phyloP scores from a whole-genome alignment of 176 grass and related monocot species.

The Bonia amplexicaulis region DNA sequence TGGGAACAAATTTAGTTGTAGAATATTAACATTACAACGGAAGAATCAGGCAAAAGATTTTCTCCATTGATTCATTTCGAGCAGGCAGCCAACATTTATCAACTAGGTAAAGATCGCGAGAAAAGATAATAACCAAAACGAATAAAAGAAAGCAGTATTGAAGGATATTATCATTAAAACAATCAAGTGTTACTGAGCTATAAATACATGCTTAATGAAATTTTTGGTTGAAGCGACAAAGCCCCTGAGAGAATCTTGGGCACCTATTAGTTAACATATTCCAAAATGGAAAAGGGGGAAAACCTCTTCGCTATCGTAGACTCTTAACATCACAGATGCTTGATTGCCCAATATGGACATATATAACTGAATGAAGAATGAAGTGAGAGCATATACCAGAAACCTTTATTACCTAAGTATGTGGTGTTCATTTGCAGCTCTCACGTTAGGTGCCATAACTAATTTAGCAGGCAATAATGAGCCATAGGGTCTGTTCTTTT shows the following conservation, averaged over 20 bases:
- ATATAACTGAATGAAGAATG: constrained; percentile 1
- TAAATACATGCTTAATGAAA: neutral
- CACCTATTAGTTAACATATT: neutral
- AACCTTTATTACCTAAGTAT: constrained; percentile 9
- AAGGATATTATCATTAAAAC: neutral
- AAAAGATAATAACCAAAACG: neutral
- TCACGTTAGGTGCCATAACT: neutral
- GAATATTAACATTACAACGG: neutral
- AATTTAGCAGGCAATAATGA: constrained; percentile 7
- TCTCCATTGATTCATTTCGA: neutral
- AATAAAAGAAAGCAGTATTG: neutral
- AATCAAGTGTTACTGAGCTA: neutral
- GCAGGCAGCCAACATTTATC: neutral
- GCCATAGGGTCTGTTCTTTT: too few species aligned
- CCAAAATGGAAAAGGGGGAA: neutral
- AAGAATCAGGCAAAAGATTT: neutral
- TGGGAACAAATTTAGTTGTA: neutral
- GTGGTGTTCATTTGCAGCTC: constrained; percentile 7
- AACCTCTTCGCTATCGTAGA: neutral
- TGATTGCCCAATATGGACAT: neutral
- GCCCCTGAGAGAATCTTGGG: neutral
- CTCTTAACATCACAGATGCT: neutral
- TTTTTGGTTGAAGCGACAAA: neutral
- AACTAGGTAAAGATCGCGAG: neutral
- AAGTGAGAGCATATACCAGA: neutral